Percentiles rank a stretch among this genome's conserved stretches.
Evolutionary conservation across 164 flowering plant species (phyloP).

Genomic region (Macadamia tetraphylla): DNA sequence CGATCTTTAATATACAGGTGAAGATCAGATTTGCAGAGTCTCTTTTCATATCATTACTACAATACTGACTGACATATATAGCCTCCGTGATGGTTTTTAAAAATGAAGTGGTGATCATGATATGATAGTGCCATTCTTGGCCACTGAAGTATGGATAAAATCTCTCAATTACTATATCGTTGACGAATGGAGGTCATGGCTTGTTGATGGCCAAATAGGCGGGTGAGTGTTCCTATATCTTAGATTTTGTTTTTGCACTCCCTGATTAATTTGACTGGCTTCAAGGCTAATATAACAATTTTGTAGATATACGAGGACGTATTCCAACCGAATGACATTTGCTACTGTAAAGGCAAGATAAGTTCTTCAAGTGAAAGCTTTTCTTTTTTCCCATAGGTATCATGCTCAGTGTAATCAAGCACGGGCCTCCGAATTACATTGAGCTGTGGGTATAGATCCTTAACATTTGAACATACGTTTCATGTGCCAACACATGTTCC

Average conservation of each 20-base stretch:
- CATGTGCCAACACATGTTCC: no score
- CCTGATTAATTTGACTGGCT: not conserved
- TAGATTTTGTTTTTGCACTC: no score
- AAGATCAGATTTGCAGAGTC: no score
- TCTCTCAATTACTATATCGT: conserved; percentile 33
- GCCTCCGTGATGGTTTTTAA: not conserved
- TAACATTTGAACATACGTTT: no score
- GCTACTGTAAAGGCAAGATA: conserved; percentile 34
- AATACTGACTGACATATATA: not conserved
- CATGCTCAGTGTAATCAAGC: no score
- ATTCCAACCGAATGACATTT: conserved; percentile 25
- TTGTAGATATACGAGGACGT: conserved; percentile 28
- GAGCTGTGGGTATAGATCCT: no score
- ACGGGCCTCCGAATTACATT: no score
- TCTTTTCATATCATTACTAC: no score
- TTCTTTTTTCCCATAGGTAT: no score
- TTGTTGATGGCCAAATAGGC: conserved; percentile 32
- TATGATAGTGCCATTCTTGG: conserved; percentile 20
- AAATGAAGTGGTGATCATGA: conserved; percentile 37
- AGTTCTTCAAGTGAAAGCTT: no score
- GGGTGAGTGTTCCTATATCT: conserved; percentile 28
- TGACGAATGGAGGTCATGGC: conserved; percentile 56
- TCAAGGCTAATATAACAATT: not conserved
- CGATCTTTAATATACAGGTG: conserved; percentile 18
- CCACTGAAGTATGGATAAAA: conserved; percentile 27